Percentiles rank a stretch among this genome's conserved stretches.
Conservation (phyloP, 768 basidiomycete species). For the Boletus reticulatus region DNA sequence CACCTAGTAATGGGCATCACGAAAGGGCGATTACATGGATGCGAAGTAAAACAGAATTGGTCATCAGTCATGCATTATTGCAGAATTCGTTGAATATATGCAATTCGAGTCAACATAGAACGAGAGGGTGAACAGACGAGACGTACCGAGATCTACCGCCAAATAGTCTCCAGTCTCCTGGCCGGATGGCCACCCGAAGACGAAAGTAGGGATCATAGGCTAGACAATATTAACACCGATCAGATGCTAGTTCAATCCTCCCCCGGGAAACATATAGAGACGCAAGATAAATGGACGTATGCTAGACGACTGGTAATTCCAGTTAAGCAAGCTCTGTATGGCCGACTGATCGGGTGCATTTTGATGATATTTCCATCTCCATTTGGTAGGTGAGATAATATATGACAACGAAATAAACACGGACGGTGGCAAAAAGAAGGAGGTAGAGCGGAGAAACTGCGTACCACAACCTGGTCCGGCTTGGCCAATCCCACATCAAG, state of each 20-base stretch:
- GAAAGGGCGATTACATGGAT: background rate
- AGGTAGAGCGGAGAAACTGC: slow-evolving; percentile 34
- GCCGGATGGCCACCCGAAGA: slow-evolving; percentile 94
- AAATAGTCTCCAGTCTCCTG: slow-evolving; percentile 87
- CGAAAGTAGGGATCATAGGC: slow-evolving; percentile 97
- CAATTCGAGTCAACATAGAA: background rate
- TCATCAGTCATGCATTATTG: background rate
- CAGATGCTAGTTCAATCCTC: slow-evolving; percentile 5
- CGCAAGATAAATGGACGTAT: background rate
- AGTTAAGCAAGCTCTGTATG: background rate
- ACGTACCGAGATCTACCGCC: slow-evolving; percentile 83
- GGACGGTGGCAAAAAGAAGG: background rate
- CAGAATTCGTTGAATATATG: background rate
- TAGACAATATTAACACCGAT: slow-evolving; percentile 27
- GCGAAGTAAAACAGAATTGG: background rate
- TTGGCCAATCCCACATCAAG: slow-evolving; percentile 85
- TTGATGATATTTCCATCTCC: slow-evolving; percentile 2
- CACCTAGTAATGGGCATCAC: slow-evolving; percentile 47
- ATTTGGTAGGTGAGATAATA: background rate
- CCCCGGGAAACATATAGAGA: slow-evolving; percentile 1
- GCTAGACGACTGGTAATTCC: background rate
- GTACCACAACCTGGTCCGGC: slow-evolving; percentile 81
- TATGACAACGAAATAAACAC: slow-evolving; percentile 3
- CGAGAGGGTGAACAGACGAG: background rate
- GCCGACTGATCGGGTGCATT: background rate